Conservation (phyloP, 2,329 filamentous ascomycete genomes). For the Basipetospora chlamydospora region DNA sequence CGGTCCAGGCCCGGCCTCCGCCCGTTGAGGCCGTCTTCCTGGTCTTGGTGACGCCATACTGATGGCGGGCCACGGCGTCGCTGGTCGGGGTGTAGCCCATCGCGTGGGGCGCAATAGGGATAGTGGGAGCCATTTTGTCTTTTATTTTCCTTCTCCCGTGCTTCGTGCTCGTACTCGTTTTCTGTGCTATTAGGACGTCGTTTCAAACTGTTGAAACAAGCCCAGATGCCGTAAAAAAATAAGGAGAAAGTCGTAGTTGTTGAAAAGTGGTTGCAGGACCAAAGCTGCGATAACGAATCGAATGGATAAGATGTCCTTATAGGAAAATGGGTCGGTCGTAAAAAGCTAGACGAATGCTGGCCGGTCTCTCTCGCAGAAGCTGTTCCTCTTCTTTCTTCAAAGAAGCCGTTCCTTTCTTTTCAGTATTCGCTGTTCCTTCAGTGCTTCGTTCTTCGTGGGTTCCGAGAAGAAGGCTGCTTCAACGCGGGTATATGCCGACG, state of each 20-base stretch:
- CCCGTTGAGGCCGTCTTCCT: constrained; percentile 56
- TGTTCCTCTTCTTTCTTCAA: constrained; percentile 2
- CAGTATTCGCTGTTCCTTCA: too few relatives aligned
- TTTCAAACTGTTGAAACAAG: too few relatives aligned
- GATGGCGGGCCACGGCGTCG: constrained; percentile 41
- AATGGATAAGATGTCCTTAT: constrained; percentile 5
- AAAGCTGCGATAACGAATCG: constrained; percentile 11
- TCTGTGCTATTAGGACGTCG: too few relatives aligned
- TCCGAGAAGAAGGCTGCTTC: too few relatives aligned
- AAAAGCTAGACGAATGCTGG: constrained; percentile 5
- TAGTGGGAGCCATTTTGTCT: constrained; percentile 32
- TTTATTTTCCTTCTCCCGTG: too few relatives aligned
- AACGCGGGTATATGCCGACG: not conserved
- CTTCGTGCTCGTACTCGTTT: too few relatives aligned
- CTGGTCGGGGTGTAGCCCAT: constrained; percentile 34
- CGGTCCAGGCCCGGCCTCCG: constrained; percentile 69
- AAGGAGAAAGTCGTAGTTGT: too few relatives aligned
- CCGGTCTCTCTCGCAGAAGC: not conserved
- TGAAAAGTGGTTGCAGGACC: constrained; percentile 10
- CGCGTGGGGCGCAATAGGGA: constrained; percentile 28
- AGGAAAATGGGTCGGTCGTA: constrained; percentile 3
- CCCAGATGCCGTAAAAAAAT: constrained; percentile 5
- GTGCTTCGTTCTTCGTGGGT: too few relatives aligned
- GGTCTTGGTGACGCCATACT: constrained; percentile 47
- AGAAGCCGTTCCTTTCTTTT: constrained; percentile 1